Conservation (phyloP, 169 alveolate genomes). For the Eimeria praecox region DNA sequence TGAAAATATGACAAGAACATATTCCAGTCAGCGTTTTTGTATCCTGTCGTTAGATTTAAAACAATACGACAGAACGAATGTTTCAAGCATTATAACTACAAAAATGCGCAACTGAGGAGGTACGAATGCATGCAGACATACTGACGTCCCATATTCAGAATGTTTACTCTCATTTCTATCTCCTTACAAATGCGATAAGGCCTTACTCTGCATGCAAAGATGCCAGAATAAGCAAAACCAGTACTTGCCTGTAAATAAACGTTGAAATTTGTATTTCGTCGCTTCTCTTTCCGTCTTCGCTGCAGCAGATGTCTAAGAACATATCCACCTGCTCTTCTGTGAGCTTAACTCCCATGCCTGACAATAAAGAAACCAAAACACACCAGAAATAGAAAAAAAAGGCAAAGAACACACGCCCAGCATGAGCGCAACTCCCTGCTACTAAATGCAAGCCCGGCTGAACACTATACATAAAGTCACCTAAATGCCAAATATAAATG, state of each 20-base stretch:
- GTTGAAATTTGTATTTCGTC: constrained; percentile 63
- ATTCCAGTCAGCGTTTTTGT: not conserved
- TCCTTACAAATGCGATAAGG: no score
- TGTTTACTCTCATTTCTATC: no score
- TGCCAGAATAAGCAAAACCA: not conserved
- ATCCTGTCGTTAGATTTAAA: not conserved
- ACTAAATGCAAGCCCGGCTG: not conserved
- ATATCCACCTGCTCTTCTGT: constrained; percentile 83
- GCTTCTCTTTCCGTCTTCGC: constrained; percentile 64
- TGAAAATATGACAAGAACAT: not conserved
- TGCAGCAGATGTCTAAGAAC: constrained; percentile 78
- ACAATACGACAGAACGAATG: not conserved
- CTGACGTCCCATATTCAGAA: no score
- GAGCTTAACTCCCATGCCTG: constrained; percentile 81
- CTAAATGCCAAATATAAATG: not conserved
- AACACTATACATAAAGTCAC: not conserved
- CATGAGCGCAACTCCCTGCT: not conserved
- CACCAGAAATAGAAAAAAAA: not conserved
- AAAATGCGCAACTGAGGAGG: no score
- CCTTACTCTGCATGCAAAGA: not conserved
- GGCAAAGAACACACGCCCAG: not conserved
- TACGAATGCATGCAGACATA: no score
- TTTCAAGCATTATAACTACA: not conserved
- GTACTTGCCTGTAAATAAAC: constrained; percentile 76
- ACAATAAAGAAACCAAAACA: not conserved